These are phyloP conservation scores for Plasmopara halstedii DNA, from an alignment of 352 stramenopile genomes.

Conservation along the genomic window DNA sequence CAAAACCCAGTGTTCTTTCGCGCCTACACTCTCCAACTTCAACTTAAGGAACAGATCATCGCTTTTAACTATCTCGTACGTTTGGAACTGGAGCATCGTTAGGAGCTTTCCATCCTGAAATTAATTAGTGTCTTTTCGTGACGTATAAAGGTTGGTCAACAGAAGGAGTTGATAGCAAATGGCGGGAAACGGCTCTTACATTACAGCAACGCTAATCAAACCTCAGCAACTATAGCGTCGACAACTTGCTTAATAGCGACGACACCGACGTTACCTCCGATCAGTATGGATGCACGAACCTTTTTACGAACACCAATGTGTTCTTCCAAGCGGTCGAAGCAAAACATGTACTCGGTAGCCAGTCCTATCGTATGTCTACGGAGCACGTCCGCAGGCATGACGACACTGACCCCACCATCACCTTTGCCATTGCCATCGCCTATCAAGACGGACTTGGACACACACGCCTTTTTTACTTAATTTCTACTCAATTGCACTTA, in stretches of 20 bases:
- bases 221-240: constrained; percentile 6
- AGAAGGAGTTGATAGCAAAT: constrained; percentile 64
- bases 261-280: constrained; percentile 23
- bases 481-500: not conserved
- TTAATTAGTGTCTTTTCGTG: constrained; percentile 1
- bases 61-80: constrained; percentile 89
- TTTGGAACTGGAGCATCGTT: not conserved
- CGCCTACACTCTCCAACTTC: constrained; percentile 75
- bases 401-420: constrained; percentile 24
- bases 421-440: constrained; percentile 61
- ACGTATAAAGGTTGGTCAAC: constrained; percentile 36
- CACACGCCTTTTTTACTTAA: constrained; percentile 81
- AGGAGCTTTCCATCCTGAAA: too few relatives aligned
- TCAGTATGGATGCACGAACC: constrained; percentile 20
- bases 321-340: constrained; percentile 22
- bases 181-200: constrained; percentile 26
- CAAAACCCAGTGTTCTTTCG: constrained; percentile 88
- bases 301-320: constrained; percentile 24
- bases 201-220: constrained; percentile 20
- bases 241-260: constrained; percentile 11
- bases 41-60: constrained; percentile 87
- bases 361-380: constrained; percentile 9
- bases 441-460: constrained; percentile 83
- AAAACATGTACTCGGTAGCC: constrained; percentile 16
- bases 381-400: constrained; percentile 8